Evolutionary conservation across 2,329 filamentous ascomycete genomes (phyloP), one percentile per base, ranked within the genome.

Genomic region (Phaeosphaeriaceae sp.): DNA sequence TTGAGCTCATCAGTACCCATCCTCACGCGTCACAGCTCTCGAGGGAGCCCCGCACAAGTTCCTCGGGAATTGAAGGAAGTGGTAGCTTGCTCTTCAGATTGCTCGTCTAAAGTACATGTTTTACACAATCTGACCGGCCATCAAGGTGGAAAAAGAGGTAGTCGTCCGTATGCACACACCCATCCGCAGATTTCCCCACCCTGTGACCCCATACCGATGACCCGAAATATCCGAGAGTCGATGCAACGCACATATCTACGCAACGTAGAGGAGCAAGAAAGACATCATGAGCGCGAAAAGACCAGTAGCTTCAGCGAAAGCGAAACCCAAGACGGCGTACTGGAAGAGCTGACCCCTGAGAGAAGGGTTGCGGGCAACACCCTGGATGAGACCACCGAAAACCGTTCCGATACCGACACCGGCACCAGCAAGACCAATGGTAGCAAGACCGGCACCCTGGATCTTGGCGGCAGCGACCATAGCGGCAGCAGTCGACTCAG

Each of bases 371-470:
- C 90, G 90, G 83, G 90, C 89, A 78, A 94, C 90, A 82, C 87
- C 87, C 80, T 89, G 87, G 76, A 95, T 84, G 77, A 95, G 89
- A 74, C 89, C 87, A 76, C 88, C 90, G 86, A 95, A 95, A 76
- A 95, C 90, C 76, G 93, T 87, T 84, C 90, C 90, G 81, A 94
- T 95, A 90, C 90, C 90, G 79, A 94, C 90, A 91, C 90, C 89
- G 76, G 89, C 88, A 88, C 88, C 88, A 76, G 88, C 90, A 74
- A 95, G 88, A 88, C 90, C 90, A 76, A 95, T 92, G 82, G 90
- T 90, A 74, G 90, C 90, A 70, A 74, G 68, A 73, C 73, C 73
- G 48, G 71, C 71, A 69, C 72, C 72, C 67, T 74, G 70, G 60
- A 74, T 73, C 71, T 74, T 74, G 51, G 71, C 72, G 62, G 71